Base-by-base conservation (phyloP, 805 yeast genomes). In the Wickerhamomyces queroliae region DNA sequence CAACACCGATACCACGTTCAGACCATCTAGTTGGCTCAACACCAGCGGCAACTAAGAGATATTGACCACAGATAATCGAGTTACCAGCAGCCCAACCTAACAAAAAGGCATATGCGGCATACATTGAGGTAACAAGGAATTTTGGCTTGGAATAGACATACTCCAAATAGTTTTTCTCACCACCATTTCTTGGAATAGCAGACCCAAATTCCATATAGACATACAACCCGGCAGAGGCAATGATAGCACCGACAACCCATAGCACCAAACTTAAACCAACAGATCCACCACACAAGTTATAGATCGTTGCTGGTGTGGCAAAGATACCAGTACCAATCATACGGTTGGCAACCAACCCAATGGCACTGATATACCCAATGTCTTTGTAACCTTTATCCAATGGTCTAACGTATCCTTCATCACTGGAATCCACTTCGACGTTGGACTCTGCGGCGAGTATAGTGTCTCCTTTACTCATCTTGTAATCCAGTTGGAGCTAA, bases 21-120 rank as follows among this genome's bases (percentile, higher is more conserved):
- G 79, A 78, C 95, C 95, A 86, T 49, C 79, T 72, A 11, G 83
- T 78, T 8, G 75, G 70, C 43, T 78, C 82, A 15, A 66, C 70
- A 30, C 76, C 81, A 7, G 90, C 89, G 10, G 95, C 95, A 30
- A 74, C 75, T 43, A 85, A 67, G 44, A 86, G 69, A 62, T 83
- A 85, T 54, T 81, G 83, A 23, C 95, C 95, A 47, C 83, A 83
- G 26, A 83, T 86, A 37, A 83, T 77, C 17, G 90, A 80, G 59
- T 84, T 83, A 59, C 90, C 86, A 10, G 93, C 79, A 18, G 95
- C 90, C 87, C 90, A 86, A 27, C 93, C 93, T 36, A 86, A 66
- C 52, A 83, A 72, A 53, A 86, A 78, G 15, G 80, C 78, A 53
- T 83, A 82, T 3, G 89, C 67, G 0, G 87, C 89, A 46, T 75